Percentiles rank a stretch among this genome's conserved stretches.
Evolutionary conservation across 176 grass and related monocot genomes (phyloP).

Genomic region (Cenchrus purpureus): DNA sequence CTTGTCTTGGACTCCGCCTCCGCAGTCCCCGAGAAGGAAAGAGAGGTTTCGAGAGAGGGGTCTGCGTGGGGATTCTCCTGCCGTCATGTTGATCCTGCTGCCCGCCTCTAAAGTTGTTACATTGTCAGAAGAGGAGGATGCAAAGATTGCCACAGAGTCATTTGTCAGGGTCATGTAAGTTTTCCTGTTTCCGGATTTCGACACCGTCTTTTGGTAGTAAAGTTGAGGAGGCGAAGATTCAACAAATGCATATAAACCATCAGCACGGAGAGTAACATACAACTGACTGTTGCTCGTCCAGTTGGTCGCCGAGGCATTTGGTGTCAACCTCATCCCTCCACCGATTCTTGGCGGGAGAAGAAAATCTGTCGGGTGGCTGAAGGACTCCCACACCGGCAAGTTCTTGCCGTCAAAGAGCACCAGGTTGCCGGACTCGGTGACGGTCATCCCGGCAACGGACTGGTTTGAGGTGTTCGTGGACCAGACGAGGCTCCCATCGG

Average conservation of each 20-base stretch:
- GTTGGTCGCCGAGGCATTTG: not conserved
- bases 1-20: too few relatives aligned
- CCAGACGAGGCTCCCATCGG: conserved; percentile 36
- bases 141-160: not conserved
- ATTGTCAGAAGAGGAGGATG: not conserved
- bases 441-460: not conserved
- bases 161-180: conserved; percentile 10
- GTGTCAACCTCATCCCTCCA: conserved; percentile 33
- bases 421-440: conserved; percentile 53
- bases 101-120: not conserved
- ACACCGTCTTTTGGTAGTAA: conserved; percentile 27
- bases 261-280: conserved; percentile 35
- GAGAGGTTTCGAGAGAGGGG: too few relatives aligned
- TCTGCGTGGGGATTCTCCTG: too few relatives aligned
- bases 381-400: conserved; percentile 47
- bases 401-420: conserved; percentile 37
- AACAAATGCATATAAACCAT: conserved; percentile 32
- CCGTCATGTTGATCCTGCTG: not conserved
- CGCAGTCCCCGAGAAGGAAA: too few relatives aligned
- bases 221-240: conserved; percentile 28
- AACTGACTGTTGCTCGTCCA: not conserved
- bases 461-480: conserved; percentile 13
- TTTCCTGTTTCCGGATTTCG: not conserved
- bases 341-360: conserved; percentile 36
- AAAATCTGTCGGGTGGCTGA: conserved; percentile 45